A percentile compares a stretch with the other conserved stretches of the same genome.
Conservation (phyloP, 257 asterid genomes). For the Dorcoceras hygrometricum region DNA sequence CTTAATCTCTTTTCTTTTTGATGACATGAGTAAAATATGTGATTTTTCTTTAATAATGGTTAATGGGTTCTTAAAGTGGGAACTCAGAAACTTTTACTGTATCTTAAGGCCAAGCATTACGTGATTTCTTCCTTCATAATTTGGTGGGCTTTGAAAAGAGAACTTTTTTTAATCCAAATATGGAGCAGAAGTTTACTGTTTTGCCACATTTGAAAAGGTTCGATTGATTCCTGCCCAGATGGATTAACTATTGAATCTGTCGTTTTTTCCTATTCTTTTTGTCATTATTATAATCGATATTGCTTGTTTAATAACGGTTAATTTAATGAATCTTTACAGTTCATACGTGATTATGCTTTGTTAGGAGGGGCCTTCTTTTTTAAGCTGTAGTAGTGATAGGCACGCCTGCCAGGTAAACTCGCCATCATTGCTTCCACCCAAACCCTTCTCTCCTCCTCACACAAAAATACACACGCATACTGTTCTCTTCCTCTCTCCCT, state of each 20-base stretch:
- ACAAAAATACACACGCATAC: slow-evolving; percentile 1
- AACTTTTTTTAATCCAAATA: background rate
- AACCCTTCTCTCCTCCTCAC: slow-evolving; percentile 23
- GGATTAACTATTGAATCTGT: background rate
- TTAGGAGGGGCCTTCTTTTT: slow-evolving; percentile 31
- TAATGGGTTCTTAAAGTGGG: slow-evolving; percentile 36
- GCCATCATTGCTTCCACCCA: slow-evolving; percentile 56
- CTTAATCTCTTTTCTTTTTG: background rate
- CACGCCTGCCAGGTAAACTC: slow-evolving; percentile 73
- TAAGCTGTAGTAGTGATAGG: slow-evolving; percentile 68
- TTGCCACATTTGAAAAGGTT: background rate
- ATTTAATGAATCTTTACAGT: slow-evolving; percentile 41
- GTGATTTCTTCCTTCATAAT: background rate
- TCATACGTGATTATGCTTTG: slow-evolving; percentile 34
- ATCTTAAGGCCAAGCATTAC: no score
- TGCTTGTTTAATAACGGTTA: background rate
- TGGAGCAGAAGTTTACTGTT: background rate
- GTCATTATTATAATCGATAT: background rate
- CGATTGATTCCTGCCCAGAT: background rate
- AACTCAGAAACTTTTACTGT: background rate
- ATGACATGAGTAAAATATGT: background rate
- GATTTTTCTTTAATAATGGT: slow-evolving; percentile 26
- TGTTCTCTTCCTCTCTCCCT: slow-evolving; percentile 19
- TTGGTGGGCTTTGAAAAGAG: background rate
- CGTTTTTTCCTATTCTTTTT: background rate